Conservation (phyloP, 257 asterid species). For the Capsicum pubescens region DNA sequence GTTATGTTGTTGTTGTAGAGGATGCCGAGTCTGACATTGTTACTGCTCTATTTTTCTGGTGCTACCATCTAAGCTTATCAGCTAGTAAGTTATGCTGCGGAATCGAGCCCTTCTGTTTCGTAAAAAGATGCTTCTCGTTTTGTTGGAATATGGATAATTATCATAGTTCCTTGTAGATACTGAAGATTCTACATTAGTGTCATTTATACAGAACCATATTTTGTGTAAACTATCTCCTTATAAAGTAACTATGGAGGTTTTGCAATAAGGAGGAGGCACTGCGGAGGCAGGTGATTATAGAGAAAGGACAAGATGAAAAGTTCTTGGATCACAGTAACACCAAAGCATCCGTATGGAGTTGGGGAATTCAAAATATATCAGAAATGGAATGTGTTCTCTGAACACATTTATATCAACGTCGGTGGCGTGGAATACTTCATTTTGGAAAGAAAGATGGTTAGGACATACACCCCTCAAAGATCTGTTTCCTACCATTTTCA, state of each 20-base stretch:
- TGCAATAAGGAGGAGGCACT: neutral
- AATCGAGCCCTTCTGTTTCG: neutral
- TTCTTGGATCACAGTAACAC: neutral
- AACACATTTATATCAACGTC: neutral
- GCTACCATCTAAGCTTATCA: neutral
- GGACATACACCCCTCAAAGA: neutral
- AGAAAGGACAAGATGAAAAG: neutral
- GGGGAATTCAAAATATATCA: neutral
- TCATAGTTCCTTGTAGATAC: neutral
- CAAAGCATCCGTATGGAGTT: neutral
- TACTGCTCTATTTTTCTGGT: neutral
- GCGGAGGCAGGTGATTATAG: constrained; percentile 6
- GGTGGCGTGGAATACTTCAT: neutral
- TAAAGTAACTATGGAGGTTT: neutral
- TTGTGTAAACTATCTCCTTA: neutral
- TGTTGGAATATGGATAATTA: neutral
- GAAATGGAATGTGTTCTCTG: constrained; percentile 18
- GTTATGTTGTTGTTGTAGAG: neutral
- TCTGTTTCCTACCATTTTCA: constrained; percentile 6
- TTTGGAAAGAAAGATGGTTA: neutral
- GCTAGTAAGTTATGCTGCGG: neutral
- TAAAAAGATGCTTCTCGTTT: neutral
- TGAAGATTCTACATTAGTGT: neutral
- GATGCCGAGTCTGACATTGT: neutral
- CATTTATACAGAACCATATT: constrained; percentile 15